phyloP scores from a whole-genome alignment of 371 early-diverging fungal species.

The Mucor saturninus region DNA sequence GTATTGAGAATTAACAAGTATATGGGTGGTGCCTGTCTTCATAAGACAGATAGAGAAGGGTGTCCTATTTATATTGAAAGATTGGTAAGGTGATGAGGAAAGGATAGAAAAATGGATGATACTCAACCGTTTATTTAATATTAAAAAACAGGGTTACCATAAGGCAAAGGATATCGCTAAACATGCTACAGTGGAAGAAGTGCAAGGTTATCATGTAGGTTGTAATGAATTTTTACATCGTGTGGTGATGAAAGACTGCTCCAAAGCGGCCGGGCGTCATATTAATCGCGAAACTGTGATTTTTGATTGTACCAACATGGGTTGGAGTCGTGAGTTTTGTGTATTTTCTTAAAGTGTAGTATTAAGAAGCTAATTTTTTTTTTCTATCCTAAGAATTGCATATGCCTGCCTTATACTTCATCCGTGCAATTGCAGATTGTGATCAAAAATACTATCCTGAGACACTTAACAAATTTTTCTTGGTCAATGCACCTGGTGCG shows the following conservation, averaged over 20 bases:
- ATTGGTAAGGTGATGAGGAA: conserved; percentile 17
- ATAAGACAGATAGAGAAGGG: conserved; percentile 83
- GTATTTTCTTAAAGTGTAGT: too few relatives aligned
- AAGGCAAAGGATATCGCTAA: conserved; percentile 75
- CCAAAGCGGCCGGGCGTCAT: conserved; percentile 62
- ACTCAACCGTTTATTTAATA: background rate
- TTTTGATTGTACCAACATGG: conserved; percentile 84
- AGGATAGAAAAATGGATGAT: background rate
- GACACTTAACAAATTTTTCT: conserved; percentile 74
- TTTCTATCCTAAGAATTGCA: conserved; percentile 59
- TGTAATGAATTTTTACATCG: conserved; percentile 79
- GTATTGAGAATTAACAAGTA: conserved; percentile 69
- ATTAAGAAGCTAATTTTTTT: background rate
- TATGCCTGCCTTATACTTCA: conserved; percentile 76
- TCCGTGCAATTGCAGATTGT: conserved; percentile 75
- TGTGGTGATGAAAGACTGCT: conserved; percentile 75
- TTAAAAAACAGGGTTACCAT: conserved; percentile 61
- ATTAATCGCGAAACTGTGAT: conserved; percentile 83
- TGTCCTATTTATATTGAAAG: conserved; percentile 84
- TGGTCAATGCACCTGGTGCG: conserved; percentile 83
- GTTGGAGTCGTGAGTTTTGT: conserved; percentile 63
- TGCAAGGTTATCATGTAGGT: conserved; percentile 75
- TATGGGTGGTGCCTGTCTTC: conserved; percentile 83
- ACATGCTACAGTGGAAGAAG: conserved; percentile 64
- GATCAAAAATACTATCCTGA: conserved; percentile 89